A percentile compares a stretch with the other conserved stretches of the same genome.
Conservation (phyloP, 2,329 filamentous ascomycete genomes). For the Fusarium annulatum region DNA sequence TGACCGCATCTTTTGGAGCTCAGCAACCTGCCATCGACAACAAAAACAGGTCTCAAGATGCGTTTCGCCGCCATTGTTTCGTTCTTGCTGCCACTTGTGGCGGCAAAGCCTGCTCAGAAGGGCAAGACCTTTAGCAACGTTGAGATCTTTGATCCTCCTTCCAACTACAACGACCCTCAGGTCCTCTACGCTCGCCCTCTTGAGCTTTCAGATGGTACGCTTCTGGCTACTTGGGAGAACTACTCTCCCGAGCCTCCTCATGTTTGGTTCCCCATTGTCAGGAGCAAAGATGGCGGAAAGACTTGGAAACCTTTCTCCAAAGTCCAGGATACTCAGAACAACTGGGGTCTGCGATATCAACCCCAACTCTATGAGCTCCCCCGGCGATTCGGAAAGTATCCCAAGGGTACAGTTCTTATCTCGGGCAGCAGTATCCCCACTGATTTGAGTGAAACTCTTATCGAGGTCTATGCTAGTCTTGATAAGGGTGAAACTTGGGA, state of each 20-base stretch:
- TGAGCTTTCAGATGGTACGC: conserved; percentile 58
- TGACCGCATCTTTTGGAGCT: neutral
- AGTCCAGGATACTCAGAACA: conserved; percentile 72
- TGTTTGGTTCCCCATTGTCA: conserved; percentile 66
- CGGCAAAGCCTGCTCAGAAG: conserved; percentile 22
- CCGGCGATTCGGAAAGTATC: conserved; percentile 65
- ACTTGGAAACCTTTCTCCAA: conserved; percentile 71
- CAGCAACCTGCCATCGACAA: conserved; percentile 12
- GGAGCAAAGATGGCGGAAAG: conserved; percentile 63
- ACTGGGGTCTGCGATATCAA: conserved; percentile 75
- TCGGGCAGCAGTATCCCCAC: conserved; percentile 70
- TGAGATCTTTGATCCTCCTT: conserved; percentile 55
- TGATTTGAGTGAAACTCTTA: conserved; percentile 71
- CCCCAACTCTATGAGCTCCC: conserved; percentile 75
- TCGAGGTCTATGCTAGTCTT: conserved; percentile 74
- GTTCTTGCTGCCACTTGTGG: conserved; percentile 28
- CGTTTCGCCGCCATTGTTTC: conserved; percentile 28
- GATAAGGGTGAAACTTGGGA: conserved; percentile 73
- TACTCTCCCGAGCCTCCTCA: conserved; percentile 66
- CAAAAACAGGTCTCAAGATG: conserved; percentile 17
- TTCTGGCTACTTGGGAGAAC: conserved; percentile 67
- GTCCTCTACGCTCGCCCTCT: conserved; percentile 58
- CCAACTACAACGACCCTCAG: conserved; percentile 57
- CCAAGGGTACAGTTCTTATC: conserved; percentile 71
- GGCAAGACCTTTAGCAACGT: conserved; percentile 42